Conservation (phyloP, 176 grass and related monocot species). For the Saccharum spontaneum region DNA sequence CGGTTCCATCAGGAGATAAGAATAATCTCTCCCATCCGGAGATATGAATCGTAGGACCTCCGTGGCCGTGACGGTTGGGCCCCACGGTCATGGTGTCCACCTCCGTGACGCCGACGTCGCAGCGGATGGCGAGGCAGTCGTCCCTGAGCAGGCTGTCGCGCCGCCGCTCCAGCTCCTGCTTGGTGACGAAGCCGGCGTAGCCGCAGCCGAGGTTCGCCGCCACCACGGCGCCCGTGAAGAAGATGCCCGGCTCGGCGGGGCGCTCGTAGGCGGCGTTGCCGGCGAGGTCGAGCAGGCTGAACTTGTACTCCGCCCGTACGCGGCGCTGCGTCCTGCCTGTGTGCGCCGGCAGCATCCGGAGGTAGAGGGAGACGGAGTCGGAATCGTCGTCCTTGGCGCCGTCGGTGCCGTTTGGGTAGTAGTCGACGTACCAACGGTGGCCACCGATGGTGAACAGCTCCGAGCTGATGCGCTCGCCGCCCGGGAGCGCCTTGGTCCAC, state of each 20-base stretch:
- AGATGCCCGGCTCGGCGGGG: neutral
- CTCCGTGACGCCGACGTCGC: too few species aligned
- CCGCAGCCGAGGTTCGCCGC: too few species aligned
- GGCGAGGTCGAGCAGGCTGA: too few species aligned
- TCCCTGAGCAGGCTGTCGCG: too few species aligned
- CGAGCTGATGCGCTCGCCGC: neutral
- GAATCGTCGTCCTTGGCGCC: fast-evolving
- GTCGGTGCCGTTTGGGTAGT: conserved; percentile 3
- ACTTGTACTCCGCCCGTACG: neutral
- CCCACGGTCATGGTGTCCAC: too few species aligned
- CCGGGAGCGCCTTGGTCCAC: neutral
- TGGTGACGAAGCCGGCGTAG: too few species aligned
- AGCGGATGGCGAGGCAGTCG: too few species aligned
- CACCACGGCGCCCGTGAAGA: neutral
- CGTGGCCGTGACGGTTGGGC: too few species aligned
- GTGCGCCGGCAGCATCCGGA: neutral
- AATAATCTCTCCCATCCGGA: too few species aligned
- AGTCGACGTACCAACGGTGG: neutral
- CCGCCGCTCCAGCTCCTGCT: too few species aligned
- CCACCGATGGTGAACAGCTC: neutral
- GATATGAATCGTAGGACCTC: too few species aligned
- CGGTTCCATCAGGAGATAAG: too few species aligned
- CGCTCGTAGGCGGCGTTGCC: neutral
- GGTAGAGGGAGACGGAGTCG: neutral
- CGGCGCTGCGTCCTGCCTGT: neutral